Conservation (phyloP, 2,329 filamentous ascomycete genomes). For the Colletotrichum tamarilloi region DNA sequence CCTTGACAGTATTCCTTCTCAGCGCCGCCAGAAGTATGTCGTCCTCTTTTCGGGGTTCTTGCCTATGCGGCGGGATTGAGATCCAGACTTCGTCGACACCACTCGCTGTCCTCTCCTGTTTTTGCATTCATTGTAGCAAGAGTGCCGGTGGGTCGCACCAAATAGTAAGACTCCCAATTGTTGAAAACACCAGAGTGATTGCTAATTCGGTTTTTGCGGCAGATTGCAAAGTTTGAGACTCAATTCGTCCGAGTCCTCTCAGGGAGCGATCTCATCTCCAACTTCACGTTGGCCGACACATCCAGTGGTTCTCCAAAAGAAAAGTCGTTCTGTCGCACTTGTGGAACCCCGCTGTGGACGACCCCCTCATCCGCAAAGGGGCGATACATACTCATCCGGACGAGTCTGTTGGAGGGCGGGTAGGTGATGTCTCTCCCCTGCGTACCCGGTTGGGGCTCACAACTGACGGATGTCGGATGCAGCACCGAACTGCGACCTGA, state of each 20-base stretch:
- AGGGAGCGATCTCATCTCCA: conserved; percentile 8
- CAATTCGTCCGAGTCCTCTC: conserved; percentile 34
- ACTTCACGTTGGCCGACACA: conserved; percentile 39
- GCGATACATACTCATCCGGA: conserved; percentile 40
- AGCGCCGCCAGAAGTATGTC: conserved; percentile 12
- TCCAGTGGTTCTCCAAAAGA: conserved; percentile 40
- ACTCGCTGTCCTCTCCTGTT: conserved; percentile 33
- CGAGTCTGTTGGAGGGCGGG: conserved; percentile 40
- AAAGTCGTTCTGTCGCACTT: conserved; percentile 42
- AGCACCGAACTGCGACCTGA: conserved; percentile 33
- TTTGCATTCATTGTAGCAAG: conserved; percentile 36
- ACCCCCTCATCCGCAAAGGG: conserved; percentile 41
- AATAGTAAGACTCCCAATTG: conserved; percentile 18
- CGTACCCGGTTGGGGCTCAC: conserved; percentile 5
- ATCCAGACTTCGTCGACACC: conserved; percentile 26
- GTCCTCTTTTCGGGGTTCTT: conserved; percentile 25
- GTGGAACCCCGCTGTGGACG: conserved; percentile 43
- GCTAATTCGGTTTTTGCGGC: neutral
- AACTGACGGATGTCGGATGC: conserved; percentile 26
- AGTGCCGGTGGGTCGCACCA: conserved; percentile 32
- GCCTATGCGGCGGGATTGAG: conserved; percentile 34
- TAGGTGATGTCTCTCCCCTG: conserved; percentile 31
- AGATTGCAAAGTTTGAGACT: conserved; percentile 43
- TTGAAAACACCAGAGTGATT: rapidly evolving
- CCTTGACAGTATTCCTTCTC: neutral